Evolutionary conservation across 805 yeast species (phyloP).

Genomic region (Hyphopichia homilentoma): DNA sequence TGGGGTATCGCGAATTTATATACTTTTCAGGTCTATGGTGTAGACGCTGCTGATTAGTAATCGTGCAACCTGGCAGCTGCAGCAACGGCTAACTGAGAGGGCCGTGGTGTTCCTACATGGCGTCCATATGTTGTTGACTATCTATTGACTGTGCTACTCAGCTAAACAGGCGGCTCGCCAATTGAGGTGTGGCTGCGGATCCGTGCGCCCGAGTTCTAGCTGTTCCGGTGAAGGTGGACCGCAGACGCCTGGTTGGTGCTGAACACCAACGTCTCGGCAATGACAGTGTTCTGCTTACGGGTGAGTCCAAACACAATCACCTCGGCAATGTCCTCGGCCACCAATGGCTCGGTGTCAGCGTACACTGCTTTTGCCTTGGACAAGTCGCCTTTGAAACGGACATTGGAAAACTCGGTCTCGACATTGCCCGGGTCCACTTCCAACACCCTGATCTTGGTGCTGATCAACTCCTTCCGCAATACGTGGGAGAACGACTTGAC

Average conservation of each 20-base stretch:
- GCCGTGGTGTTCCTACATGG: too few species aligned
- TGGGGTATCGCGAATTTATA: too few species aligned
- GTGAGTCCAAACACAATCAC: constrained; percentile 63
- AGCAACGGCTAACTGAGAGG: too few species aligned
- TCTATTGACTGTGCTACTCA: too few species aligned
- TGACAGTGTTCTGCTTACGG: constrained; percentile 66
- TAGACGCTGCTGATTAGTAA: too few species aligned
- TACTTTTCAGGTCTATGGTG: too few species aligned
- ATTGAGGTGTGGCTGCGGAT: too few species aligned
- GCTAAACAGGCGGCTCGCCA: too few species aligned
- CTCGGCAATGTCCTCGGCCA: constrained; percentile 74
- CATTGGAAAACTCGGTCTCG: constrained; percentile 70
- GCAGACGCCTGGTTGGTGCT: constrained; percentile 85
- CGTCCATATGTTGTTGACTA: too few species aligned
- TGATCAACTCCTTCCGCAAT: constrained; percentile 69
- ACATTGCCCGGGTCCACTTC: constrained; percentile 80
- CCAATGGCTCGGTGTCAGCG: constrained; percentile 63
- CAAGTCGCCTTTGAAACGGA: constrained; percentile 61
- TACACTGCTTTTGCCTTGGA: constrained; percentile 62
- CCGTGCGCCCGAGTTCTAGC: too few species aligned
- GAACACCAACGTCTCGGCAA: constrained; percentile 80
- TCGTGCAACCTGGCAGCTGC: too few species aligned
- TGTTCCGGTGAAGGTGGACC: constrained; percentile 52
- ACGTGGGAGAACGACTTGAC: constrained; percentile 68
- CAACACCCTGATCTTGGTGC: constrained; percentile 65